phyloP scores from a whole-genome alignment of 2,329 filamentous ascomycete genomes.

The Botryotinia globosa region DNA sequence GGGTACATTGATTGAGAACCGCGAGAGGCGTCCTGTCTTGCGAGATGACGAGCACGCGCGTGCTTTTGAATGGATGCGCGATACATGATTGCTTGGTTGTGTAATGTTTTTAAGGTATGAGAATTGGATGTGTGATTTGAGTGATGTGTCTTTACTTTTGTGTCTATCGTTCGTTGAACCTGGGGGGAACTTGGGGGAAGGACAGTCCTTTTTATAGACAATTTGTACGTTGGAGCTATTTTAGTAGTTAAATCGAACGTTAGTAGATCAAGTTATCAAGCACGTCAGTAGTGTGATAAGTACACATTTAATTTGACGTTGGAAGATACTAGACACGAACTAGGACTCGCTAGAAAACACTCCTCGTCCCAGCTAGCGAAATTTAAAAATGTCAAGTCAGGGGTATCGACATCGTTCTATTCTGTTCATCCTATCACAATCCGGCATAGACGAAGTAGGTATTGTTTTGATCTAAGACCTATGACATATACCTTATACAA shows the following conservation, averaged over 20 bases:
- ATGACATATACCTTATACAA: not conserved
- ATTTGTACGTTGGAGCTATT: not conserved
- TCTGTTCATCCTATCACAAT: not conserved
- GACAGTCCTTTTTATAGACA: not conserved
- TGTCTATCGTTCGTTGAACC: not conserved
- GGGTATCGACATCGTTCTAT: not conserved
- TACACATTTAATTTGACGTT: not conserved
- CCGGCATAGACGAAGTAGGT: rapidly evolving
- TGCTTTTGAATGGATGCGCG: not conserved
- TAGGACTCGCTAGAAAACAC: not conserved
- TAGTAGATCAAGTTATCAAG: not conserved
- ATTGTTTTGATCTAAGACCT: rapidly evolving
- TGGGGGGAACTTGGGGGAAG: not conserved
- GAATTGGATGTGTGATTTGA: not conserved
- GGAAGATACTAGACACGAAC: not conserved
- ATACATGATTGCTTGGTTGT: not conserved
- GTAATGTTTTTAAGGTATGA: not conserved
- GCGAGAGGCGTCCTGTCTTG: not conserved
- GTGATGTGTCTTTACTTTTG: not conserved
- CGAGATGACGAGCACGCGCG: not conserved
- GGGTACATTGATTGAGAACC: not conserved
- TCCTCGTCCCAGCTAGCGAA: not conserved
- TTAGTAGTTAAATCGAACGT: not conserved
- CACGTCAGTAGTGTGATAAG: not conserved
- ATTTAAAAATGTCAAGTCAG: not conserved